A percentile compares a stretch with the other conserved stretches of the same genome.
These are phyloP conservation scores for Ceratobasidium sp. DNA, from an alignment of 1,284 basidiomycete genomes.

Conservation along the genomic window DNA sequence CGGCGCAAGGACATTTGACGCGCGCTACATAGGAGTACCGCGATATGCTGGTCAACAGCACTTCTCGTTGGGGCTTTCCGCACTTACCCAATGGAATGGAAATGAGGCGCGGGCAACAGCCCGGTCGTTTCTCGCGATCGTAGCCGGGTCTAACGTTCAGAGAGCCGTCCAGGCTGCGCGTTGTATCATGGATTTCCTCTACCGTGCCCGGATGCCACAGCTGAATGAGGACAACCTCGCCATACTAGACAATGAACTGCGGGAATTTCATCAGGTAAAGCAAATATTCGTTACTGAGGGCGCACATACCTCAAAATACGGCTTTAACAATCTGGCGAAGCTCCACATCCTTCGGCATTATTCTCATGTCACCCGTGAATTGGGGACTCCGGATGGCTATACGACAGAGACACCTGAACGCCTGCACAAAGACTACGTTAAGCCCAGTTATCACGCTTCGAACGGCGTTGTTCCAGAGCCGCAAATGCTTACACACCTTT, in stretches of 20 bases:
- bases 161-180: conserved; percentile 48
- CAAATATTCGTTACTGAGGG: conserved; percentile 45
- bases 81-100: conserved; percentile 39
- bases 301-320: conserved; percentile 10
- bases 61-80: conserved; percentile 41
- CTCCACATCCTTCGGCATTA: conserved; percentile 44
- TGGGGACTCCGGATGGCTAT: conserved; percentile 47
- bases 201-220: conserved; percentile 19
- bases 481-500: too few relatives aligned
- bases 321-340: conserved; percentile 50
- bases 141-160: not conserved
- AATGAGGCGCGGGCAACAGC: conserved; percentile 44
- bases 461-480: too few relatives aligned
- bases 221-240: conserved; percentile 29
- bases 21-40: conserved; percentile 25
- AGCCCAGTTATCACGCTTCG: too few relatives aligned
- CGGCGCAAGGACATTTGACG: conserved; percentile 40
- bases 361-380: conserved; percentile 10
- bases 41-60: conserved; percentile 13
- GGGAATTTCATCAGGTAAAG: conserved; percentile 48
- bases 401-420: conserved; percentile 46
- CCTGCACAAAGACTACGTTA: conserved; percentile 33
- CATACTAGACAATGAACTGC: conserved; percentile 37
- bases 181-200: conserved; percentile 58
- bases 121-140: conserved; percentile 2